Conservation (phyloP, 164 flowering plant species). For the Buxus sempervirens region DNA sequence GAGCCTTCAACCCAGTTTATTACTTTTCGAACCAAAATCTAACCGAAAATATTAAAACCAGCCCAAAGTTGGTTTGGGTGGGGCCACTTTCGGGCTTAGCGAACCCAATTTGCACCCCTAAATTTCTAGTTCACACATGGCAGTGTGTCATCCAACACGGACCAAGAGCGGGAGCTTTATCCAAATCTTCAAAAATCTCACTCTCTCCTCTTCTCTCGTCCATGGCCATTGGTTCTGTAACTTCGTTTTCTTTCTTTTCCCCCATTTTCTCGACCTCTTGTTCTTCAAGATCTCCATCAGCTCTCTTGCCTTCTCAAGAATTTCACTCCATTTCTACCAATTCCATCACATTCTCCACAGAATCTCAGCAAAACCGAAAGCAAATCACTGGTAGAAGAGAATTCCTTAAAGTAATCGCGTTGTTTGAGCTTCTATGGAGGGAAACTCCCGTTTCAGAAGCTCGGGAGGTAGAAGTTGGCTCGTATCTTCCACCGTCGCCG, state of each 20-base stretch:
- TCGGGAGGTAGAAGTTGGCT: conserved; percentile 76
- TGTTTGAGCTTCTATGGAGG: conserved; percentile 23
- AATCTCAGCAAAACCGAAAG: background rate
- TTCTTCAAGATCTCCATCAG: conserved; percentile 10
- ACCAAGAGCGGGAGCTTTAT: conserved; percentile 1
- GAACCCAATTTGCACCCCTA: too few relatives aligned
- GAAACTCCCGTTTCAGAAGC: conserved; percentile 35
- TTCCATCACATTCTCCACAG: background rate
- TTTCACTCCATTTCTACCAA: background rate
- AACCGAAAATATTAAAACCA: too few relatives aligned
- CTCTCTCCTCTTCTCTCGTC: conserved; percentile 9
- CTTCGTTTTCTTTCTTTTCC: conserved; percentile 14
- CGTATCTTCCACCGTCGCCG: conserved; percentile 65
- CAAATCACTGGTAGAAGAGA: conserved; percentile 33
- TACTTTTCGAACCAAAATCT: too few relatives aligned
- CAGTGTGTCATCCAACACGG: too few relatives aligned
- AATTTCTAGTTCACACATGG: too few relatives aligned
- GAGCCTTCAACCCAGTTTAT: too few relatives aligned
- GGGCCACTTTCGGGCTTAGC: too few relatives aligned
- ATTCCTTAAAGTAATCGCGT: conserved; percentile 38
- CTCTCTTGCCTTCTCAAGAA: conserved; percentile 6
- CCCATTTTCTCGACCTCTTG: conserved; percentile 8
- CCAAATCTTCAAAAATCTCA: conserved; percentile 14
- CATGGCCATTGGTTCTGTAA: conserved; percentile 29
- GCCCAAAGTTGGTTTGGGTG: too few relatives aligned